Evolutionary conservation across 495 filamentous ascomycete species (phyloP), one percentile per base, ranked within the genome.

Genomic region (Penicillium argentinense): DNA sequence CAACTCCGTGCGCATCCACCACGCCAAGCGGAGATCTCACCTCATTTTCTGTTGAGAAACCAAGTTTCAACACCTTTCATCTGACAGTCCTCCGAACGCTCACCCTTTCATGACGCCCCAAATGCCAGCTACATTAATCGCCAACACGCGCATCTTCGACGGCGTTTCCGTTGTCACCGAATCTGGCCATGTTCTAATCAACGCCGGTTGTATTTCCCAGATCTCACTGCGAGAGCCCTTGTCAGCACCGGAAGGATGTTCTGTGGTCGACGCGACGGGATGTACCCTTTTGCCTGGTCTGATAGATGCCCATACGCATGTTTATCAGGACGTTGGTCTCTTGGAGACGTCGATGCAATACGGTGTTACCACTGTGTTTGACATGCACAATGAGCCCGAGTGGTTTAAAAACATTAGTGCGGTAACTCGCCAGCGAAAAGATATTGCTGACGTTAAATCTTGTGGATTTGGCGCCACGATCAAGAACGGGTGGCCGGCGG

Each of bases 221-320:
- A 40, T 51, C 7, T 45, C 48, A 9, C 21, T 45, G 5, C 5
- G 8, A 34, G 27, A 40, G 16, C 42, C 48, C 26, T 2, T 51
- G 11, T 28, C 34, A 5, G 19, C 26, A 19, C 22, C 34, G 1
- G 25, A 27, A 23, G 34, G 18, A 5, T 45, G 41, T 21, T 11
- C 2, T 4, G 34, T 51, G 1, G 27, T 45, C 12, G 48, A 51
- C 40, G 48, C 41, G 5, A 27, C 21, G 9, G 42, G 47, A 8
- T 50, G 40, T 27, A 50, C 47, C 23, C 23, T 50, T 13, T 9
- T 51, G 3, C 48, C 48, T 11, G 48, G 48, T 11, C 33, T 51
- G n/a, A 51, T 51, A 6, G 48, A 51, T 39, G 48, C 48, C 3
- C 48, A 51, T 38, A 29, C 38, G 19, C 48, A 51, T 39, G 48